These are phyloP conservation scores for Opeltia flavorubescens DNA, from an alignment of 495 filamentous ascomycete genomes.

Conservation along the genomic window DNA sequence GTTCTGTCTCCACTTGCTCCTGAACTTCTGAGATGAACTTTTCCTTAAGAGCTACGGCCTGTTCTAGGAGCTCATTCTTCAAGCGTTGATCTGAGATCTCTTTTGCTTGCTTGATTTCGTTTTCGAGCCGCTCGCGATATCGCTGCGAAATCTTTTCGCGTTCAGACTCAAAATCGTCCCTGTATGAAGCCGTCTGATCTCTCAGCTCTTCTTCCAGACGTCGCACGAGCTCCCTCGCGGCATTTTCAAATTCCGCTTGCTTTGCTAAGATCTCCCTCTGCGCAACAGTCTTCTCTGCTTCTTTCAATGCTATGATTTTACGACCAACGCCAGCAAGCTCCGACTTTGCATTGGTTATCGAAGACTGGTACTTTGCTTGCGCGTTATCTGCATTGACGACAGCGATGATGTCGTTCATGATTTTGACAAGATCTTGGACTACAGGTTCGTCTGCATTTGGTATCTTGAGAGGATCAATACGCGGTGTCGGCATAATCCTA, in stretches of 20 bases:
- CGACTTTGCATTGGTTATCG: conserved; percentile 68
- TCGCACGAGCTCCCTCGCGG: conserved; percentile 60
- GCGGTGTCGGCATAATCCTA: conserved; percentile 40
- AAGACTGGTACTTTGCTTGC: conserved; percentile 54
- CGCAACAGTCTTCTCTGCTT: conserved; percentile 49
- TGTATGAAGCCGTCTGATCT: conserved; percentile 63
- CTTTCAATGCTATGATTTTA: conserved; percentile 60
- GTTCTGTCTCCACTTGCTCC: conserved; percentile 75
- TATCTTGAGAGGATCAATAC: conserved; percentile 62
- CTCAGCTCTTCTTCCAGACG: conserved; percentile 58
- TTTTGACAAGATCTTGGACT: conserved; percentile 86
- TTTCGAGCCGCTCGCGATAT: conserved; percentile 67
- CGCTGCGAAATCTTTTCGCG: conserved; percentile 56
- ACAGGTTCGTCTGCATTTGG: conserved; percentile 65
- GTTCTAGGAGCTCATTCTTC: conserved; percentile 76
- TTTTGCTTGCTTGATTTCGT: conserved; percentile 58
- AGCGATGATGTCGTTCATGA: conserved; percentile 88
- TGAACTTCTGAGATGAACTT: conserved; percentile 66
- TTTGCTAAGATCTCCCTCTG: conserved; percentile 57
- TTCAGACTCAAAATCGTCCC: conserved; percentile 80
- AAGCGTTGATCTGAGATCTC: conserved; percentile 65
- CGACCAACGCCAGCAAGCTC: conserved; percentile 63
- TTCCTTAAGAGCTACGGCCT: conserved; percentile 74
- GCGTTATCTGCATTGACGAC: conserved; percentile 75
- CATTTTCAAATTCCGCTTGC: conserved; percentile 64